Base-by-base conservation (phyloP, 148 eudicot genomes). In the Spergularia bocconei region DNA sequence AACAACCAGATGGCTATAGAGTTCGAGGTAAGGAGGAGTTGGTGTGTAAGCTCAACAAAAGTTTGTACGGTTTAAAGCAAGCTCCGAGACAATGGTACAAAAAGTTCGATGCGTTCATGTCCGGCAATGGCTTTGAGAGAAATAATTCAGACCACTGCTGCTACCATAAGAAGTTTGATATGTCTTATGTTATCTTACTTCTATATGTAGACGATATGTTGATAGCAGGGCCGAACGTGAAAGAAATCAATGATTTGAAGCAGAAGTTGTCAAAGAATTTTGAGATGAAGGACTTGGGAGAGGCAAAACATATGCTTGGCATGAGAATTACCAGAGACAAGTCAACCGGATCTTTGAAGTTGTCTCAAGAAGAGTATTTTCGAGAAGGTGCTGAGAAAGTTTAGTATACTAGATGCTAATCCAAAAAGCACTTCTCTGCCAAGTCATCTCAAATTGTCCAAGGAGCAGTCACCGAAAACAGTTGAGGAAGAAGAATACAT, bases 401-500 rank as follows among this genome's bases (percentile, higher is more conserved):
- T 29, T 29, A 29, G 36, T 29, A 29, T 29, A 29, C 36, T 29
- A 29, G 36, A 51, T 3, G 70, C 75, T 20, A 78, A 71, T 57
- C 66, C 76, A 13, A 13, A 52, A 0, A 66, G 52, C 8, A 83
- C 81, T 50, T 83, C 80, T 7, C 48, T 60, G 47, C 75, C 78
- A 48, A 29, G 67, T 19, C 78, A 80, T 38, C 76, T 66, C 36
- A 25, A 57, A 2, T 59, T 79, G 47, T 68, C 72, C n/a, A 56
- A 57, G 11, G 50, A 23, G 11, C 50, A 68, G 50, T 41, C 59
- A 11, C 75, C 81, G 61, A 10, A 62, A 59, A 36, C 60, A 0
- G 29, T 73, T 15, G 80, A 55, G 55, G 83, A 80, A 38, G 55
- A 52, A 29, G 73, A 55, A 4, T 41, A 72, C 12, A 80, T 83